Percentiles rank a stretch among this genome's conserved stretches.
These are phyloP conservation scores for Aspergillus cavernicola DNA, from an alignment of 495 filamentous ascomycete genomes.

Conservation along the genomic window DNA sequence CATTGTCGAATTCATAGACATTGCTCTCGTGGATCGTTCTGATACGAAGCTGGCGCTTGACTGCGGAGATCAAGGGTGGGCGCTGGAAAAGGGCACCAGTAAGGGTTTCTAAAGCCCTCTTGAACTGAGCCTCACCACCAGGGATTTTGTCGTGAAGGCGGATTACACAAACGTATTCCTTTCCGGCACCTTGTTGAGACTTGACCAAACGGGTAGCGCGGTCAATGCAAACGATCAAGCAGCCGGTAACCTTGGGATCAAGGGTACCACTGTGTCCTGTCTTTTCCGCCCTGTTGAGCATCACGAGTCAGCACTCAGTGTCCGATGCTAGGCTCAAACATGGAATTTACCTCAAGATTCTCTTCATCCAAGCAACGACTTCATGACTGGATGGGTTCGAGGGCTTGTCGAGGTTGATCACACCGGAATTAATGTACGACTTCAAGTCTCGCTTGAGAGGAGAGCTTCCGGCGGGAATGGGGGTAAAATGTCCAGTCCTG, in stretches of 20 bases:
- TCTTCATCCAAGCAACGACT: conserved; percentile 98
- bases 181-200: conserved; percentile 96
- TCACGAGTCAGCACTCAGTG: conserved; percentile 18
- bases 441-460: conserved; percentile 90
- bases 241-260: conserved; percentile 91
- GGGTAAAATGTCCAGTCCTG: conserved; percentile 88
- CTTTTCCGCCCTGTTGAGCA: conserved; percentile 72
- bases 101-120: conserved; percentile 85
- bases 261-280: conserved; percentile 97
- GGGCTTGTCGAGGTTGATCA: conserved; percentile 98
- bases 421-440: conserved; percentile 90
- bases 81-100: conserved; percentile 97
- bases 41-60: conserved; percentile 97
- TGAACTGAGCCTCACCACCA: conserved; percentile 85
- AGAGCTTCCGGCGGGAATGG: conserved; percentile 81
- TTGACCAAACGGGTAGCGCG: conserved; percentile 96
- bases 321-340: not conserved
- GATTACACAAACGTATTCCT: conserved; percentile 83
- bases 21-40: conserved; percentile 95
- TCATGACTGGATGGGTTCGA: conserved; percentile 97
- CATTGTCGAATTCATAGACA: conserved; percentile 95
- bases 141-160: conserved; percentile 88
- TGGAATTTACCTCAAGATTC: conserved; percentile 72
- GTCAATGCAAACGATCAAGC: conserved; percentile 92
- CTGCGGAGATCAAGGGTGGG: conserved; percentile 93